Conservation (phyloP, 345 rosid species). For the Rhodomyrtus tomentosa region DNA sequence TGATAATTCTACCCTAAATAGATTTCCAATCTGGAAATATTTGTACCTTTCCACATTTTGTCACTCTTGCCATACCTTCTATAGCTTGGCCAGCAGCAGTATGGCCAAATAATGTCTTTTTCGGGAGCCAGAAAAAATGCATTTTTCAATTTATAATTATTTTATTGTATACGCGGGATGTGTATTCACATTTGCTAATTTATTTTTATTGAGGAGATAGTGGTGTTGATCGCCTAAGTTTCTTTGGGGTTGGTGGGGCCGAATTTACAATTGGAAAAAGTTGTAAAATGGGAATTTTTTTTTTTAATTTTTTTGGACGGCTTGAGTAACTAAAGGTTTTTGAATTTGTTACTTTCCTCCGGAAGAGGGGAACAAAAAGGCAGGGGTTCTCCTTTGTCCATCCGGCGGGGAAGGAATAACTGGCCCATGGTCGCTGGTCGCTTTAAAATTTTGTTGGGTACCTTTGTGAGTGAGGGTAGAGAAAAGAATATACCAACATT, state of each 20-base stretch:
- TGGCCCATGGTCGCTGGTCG: background rate
- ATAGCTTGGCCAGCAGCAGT: too few species aligned
- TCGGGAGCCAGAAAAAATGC: too few species aligned
- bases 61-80: too few species aligned
- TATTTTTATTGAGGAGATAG: background rate
- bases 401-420: slow-evolving; percentile 5
- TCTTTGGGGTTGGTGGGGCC: background rate
- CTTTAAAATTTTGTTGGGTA: too few species aligned
- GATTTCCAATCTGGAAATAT: background rate
- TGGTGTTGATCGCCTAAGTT: background rate
- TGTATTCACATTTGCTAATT: background rate
- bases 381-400: background rate
- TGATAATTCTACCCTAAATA: background rate
- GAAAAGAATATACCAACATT: background rate
- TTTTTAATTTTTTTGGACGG: background rate
- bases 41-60: background rate
- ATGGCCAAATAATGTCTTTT: too few species aligned
- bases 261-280: background rate
- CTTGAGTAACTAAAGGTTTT: background rate
- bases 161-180: background rate
- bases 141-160: too few species aligned
- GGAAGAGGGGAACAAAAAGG: background rate
- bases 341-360: background rate
- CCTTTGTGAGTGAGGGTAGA: background rate
- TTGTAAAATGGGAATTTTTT: background rate